Conservation (phyloP, 2,329 filamentous ascomycete genomes). For the Penicillium polonicum region DNA sequence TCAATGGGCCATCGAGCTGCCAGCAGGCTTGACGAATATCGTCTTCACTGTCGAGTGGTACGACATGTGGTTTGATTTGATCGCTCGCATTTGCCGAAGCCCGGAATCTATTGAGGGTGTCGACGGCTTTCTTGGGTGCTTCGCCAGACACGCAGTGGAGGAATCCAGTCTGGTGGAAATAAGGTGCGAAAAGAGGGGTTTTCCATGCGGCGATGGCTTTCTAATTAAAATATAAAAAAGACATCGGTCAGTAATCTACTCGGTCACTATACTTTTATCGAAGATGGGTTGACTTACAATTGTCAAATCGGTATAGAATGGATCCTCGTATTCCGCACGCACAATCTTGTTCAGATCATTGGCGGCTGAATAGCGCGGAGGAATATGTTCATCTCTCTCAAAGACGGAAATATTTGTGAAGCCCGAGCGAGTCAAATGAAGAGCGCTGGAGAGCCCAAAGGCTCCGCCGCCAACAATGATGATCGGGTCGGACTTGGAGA, state of each 20-base stretch:
- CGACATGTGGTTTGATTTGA: slow-evolving; percentile 43
- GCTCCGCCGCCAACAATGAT: slow-evolving; percentile 48
- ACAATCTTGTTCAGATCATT: slow-evolving; percentile 64
- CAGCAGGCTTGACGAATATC: slow-evolving; percentile 48
- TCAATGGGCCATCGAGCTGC: slow-evolving; percentile 51
- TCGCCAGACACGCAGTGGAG: slow-evolving; percentile 52
- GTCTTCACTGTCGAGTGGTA: slow-evolving; percentile 34
- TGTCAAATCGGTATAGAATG: slow-evolving; percentile 56
- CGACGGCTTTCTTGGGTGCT: slow-evolving; percentile 50
- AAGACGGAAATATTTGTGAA: slow-evolving; percentile 51
- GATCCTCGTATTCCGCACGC: slow-evolving; percentile 58
- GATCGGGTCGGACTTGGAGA: slow-evolving; percentile 26
- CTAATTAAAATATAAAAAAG: slow-evolving; percentile 20
- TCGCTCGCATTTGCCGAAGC: slow-evolving; percentile 37
- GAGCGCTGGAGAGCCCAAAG: slow-evolving; percentile 53
- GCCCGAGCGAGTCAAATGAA: slow-evolving; percentile 47
- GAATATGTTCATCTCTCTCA: slow-evolving; percentile 47
- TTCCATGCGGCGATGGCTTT: slow-evolving; percentile 56
- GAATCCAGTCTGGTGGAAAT: slow-evolving; percentile 54
- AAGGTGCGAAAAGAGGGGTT: slow-evolving; percentile 53
- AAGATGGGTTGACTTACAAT: slow-evolving; percentile 39
- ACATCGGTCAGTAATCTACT: neutral
- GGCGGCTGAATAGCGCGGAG: slow-evolving; percentile 54
- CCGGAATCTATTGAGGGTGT: slow-evolving; percentile 46
- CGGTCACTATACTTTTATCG: neutral